These are phyloP conservation scores for Fusarium torreyae DNA, from an alignment of 2,329 filamentous ascomycete species.

Conservation along the genomic window DNA sequence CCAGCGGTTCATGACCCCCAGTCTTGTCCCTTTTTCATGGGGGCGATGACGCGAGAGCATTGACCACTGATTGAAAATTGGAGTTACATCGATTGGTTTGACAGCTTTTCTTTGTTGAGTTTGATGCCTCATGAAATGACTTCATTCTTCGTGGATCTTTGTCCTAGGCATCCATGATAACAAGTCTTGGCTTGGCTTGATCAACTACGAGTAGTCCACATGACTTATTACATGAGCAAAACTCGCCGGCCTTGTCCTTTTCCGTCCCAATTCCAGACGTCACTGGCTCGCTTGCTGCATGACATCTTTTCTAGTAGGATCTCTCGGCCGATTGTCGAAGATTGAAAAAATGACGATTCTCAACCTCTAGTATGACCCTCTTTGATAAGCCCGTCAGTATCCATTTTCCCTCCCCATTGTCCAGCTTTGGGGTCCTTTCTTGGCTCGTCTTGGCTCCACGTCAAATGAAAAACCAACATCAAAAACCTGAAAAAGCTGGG, in stretches of 20 bases:
- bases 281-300: not conserved
- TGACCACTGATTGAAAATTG: conserved; percentile 14
- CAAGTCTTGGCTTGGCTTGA: conserved; percentile 12
- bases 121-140: conserved; percentile 21
- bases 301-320: not conserved
- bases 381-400: conserved; percentile 21
- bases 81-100: not conserved
- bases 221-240: not conserved
- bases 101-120: conserved; percentile 8
- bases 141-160: conserved; percentile 27
- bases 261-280: not conserved
- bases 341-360: conserved; percentile 1
- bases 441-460: conserved; percentile 35
- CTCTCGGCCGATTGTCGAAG: conserved; percentile 4
- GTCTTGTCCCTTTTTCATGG: conserved; percentile 6
- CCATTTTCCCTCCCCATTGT: conserved; percentile 10
- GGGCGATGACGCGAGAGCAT: conserved; percentile 30
- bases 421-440: conserved; percentile 18
- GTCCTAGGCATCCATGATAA: conserved; percentile 7
- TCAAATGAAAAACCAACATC: conserved; percentile 5
- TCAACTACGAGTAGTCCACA: not conserved
- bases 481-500: conserved; percentile 27
- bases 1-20: conserved; percentile 26
- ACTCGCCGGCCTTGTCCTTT: not conserved
- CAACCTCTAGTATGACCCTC: conserved; percentile 2